phyloP scores from a whole-genome alignment of 306 rosid genomes.

The Cicer pinnatifidum region DNA sequence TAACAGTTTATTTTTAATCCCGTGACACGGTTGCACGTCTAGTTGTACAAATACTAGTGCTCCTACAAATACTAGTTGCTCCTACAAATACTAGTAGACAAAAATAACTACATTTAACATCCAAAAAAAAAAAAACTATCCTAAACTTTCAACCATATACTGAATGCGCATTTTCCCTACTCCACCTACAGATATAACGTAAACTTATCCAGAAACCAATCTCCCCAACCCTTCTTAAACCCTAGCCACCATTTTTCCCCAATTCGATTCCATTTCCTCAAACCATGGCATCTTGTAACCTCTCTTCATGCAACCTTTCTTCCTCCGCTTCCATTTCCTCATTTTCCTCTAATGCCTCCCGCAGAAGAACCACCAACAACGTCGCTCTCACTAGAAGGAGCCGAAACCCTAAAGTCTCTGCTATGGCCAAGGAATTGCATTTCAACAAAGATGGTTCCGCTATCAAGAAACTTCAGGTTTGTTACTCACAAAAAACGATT shows the following conservation, averaged over 20 bases:
- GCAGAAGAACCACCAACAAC: constrained; percentile 53
- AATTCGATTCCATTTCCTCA: neutral
- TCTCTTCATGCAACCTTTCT: constrained; percentile 67
- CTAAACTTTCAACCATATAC: too few relatives aligned
- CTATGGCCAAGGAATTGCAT: constrained; percentile 96
- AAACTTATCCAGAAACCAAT: constrained; percentile 41
- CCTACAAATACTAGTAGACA: too few relatives aligned
- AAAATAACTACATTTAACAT: too few relatives aligned
- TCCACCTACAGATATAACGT: neutral
- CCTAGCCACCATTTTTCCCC: constrained; percentile 12
- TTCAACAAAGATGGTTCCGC: constrained; percentile 95
- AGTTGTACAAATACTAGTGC: too few relatives aligned
- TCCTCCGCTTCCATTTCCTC: constrained; percentile 76
- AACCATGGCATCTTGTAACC: constrained; percentile 70
- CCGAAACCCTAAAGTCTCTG: constrained; percentile 60
- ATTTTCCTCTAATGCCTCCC: constrained; percentile 49
- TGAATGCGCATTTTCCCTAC: neutral
- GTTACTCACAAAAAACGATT: neutral
- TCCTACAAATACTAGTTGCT: too few relatives aligned
- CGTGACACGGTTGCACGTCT: too few relatives aligned
- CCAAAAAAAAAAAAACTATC: too few relatives aligned
- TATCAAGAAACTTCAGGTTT: constrained; percentile 70
- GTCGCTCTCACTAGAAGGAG: constrained; percentile 50
- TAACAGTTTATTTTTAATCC: too few relatives aligned
- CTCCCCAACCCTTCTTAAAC: constrained; percentile 37